Evolutionary conservation across 2,329 filamentous ascomycete genomes (phyloP).

Genomic region (Cladophialophora carrionii): DNA sequence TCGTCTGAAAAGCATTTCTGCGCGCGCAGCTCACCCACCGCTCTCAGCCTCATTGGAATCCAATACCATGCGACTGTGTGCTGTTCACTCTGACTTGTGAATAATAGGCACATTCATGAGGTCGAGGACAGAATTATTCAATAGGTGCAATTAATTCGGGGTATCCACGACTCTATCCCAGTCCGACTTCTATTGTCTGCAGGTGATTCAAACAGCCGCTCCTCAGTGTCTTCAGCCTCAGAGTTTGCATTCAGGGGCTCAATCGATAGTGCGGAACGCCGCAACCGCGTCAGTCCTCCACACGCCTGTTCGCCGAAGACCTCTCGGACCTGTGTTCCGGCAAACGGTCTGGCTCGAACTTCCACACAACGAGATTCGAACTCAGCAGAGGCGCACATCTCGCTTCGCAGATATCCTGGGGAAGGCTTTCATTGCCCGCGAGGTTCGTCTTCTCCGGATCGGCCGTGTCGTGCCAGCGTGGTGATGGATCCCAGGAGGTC

Average conservation of each 20-base stretch:
- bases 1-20: not conserved
- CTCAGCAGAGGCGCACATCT: not conserved
- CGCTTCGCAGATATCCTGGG: not conserved
- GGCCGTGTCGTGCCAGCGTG: too few species aligned
- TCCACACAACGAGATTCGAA: not conserved
- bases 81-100: not conserved
- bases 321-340: not conserved
- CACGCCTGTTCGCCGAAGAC: not conserved
- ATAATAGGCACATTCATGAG: not conserved
- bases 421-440: not conserved
- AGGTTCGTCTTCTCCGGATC: not conserved
- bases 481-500: not conserved
- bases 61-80: not conserved
- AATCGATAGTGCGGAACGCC: slow-evolving; percentile 16
- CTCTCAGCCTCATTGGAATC: not conserved
- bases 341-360: not conserved
- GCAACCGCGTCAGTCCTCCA: slow-evolving; percentile 11
- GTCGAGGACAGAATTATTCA: not conserved
- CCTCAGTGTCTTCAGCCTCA: not conserved
- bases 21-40: too few species aligned
- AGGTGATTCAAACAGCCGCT: not conserved
- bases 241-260: slow-evolving; percentile 7
- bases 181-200: slow-evolving; percentile 5
- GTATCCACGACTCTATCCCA: slow-evolving; percentile 13
- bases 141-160: not conserved